phyloP scores from a whole-genome alignment of 139 green algal species.

The Eudorina sp. region DNA sequence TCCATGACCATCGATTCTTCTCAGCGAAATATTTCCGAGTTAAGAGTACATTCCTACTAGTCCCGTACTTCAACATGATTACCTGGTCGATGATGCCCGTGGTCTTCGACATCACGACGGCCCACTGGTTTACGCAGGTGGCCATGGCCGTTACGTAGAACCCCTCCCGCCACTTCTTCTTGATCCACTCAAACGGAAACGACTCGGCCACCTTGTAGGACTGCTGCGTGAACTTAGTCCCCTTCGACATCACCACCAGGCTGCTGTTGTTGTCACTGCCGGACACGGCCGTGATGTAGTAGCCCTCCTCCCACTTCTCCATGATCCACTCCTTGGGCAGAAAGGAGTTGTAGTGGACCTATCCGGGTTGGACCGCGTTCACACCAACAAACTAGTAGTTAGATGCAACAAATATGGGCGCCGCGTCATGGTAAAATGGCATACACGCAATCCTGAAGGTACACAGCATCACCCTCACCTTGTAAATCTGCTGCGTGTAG shows the following conservation, averaged over 20 bases:
- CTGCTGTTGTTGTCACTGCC: constrained; percentile 78
- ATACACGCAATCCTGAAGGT: neutral
- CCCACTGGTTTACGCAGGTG: constrained; percentile 88
- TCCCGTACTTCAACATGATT: neutral
- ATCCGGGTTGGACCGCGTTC: no score
- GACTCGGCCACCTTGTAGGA: constrained; percentile 97
- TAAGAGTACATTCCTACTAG: neutral
- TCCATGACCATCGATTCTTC: neutral
- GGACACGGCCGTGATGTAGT: constrained; percentile 97
- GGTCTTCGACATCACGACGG: constrained; percentile 98
- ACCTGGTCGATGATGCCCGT: constrained; percentile 95
- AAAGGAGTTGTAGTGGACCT: constrained; percentile 64
- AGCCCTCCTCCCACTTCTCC: constrained; percentile 98
- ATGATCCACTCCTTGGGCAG: constrained; percentile 95
- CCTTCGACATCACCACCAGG: constrained; percentile 93
- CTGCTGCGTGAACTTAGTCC: constrained; percentile 97
- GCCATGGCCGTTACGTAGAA: constrained; percentile 99
- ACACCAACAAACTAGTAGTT: neutral
- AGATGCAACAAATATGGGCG: neutral
- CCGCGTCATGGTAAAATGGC: no score
- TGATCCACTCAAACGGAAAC: constrained; percentile 99
- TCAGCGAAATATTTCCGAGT: neutral
- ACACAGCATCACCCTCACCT: constrained; percentile 95
- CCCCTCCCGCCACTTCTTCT: constrained; percentile 99
- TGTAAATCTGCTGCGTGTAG: constrained; percentile 99